Evolutionary conservation across 2,329 filamentous ascomycete species (phyloP).

Genomic region (Apiospora pterosperma): DNA sequence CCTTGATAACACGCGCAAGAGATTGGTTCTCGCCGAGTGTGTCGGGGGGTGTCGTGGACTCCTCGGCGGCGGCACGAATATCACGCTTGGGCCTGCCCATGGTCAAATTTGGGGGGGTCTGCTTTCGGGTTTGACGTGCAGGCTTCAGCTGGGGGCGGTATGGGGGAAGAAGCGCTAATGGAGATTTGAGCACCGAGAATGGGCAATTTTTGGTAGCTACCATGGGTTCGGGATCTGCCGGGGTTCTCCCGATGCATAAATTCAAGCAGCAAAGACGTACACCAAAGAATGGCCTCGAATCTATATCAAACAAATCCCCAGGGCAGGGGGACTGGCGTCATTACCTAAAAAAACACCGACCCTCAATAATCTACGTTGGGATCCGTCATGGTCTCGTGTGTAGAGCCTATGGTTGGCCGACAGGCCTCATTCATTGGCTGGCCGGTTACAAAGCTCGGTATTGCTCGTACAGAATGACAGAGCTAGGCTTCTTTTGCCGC

Average conservation of each 20-base stretch:
- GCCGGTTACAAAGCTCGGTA: not conserved
- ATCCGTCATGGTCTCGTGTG: not conserved
- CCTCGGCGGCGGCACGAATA: conserved; percentile 73
- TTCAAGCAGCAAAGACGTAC: not conserved
- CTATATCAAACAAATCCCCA: no score
- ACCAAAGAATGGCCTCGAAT: no score
- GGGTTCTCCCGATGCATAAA: not conserved
- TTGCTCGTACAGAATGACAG: not conserved
- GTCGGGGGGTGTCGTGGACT: conserved; percentile 58
- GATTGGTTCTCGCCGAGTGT: conserved; percentile 58
- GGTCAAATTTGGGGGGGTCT: not conserved
- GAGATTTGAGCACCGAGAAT: not conserved
- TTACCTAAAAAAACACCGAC: no score
- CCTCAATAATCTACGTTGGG: no score
- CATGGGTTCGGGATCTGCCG: not conserved
- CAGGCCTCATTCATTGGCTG: not conserved
- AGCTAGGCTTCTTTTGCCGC: not conserved
- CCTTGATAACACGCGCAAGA: conserved; percentile 76
- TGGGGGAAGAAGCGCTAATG: not conserved
- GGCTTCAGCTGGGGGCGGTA: not conserved
- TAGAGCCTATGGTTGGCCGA: not conserved
- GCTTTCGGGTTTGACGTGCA: not conserved
- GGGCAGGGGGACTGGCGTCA: no score
- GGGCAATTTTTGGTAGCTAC: not conserved
- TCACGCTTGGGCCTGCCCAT: conserved; percentile 78